Base-by-base conservation (phyloP, 331 rosid species). In the Rosa hybrid region DNA sequence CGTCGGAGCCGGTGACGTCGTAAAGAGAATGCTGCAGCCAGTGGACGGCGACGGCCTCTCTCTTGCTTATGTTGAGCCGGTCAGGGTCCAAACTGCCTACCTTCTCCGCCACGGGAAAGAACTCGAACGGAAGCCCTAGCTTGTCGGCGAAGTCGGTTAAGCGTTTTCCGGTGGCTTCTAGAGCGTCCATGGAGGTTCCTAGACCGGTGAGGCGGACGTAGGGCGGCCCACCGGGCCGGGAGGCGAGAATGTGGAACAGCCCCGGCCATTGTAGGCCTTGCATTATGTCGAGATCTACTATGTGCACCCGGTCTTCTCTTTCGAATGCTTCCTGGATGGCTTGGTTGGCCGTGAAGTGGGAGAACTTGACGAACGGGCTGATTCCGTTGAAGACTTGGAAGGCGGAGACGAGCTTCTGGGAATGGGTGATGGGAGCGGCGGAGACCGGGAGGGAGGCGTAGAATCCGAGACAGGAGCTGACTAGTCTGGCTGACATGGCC, bases 261-360 rank as follows among this genome's bases (percentile, higher is more conserved):
- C 98, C 99, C 10, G 99, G 99, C 99, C 99, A 96, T 49, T 96
- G 99, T 53, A 96, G 83, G 6, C 99, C 99, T 68, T 96, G 99
- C 99, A 96, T 96, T 75, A 96, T 91, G 39, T 96, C 99, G 1
- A 96, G 96, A 86, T 96, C 99, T 75, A 96, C 87, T 45, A 96
- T 93, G 68, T 96, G 99, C 30, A 96, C 99, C 50, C 97, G 80
- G 54, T 91, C 94, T 71, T 96, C 98, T 51, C 99, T 84, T 42
- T 96, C 99, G 14, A 96, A 96, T 0, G 99, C 99, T 82, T 96
- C 99, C 79, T 96, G 98, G 7, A 96, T 96, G 0, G 99, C 99
- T 48, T 93, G 99, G 77, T 96, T 96, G 6, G 99, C 98, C 0
- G 99, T 96, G 94, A 96, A 96, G 44, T 96, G 99, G 2, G 99